Base-by-base conservation (phyloP, 116 monocot species). In the Iris pallida region DNA sequence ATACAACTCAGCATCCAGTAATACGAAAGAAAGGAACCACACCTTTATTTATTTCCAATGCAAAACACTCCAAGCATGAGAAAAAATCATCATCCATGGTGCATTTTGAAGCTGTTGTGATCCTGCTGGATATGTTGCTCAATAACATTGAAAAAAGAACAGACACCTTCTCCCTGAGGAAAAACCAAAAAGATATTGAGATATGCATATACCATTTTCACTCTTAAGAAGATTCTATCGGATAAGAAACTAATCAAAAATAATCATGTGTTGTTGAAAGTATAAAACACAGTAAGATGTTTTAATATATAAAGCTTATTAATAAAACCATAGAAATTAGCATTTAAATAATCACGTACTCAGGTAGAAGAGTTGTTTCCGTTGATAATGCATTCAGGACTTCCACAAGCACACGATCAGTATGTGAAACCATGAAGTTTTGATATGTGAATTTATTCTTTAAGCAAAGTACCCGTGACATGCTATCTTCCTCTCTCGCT, bases 151-250 rank as follows among this genome's bases (percentile, higher is more conserved):
- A 96, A 64, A 82, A 77, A 45, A 91, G 42, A 58, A 85, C 62
- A 62, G 69, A 76, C 13, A 42, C 72, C 78, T 83, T 96, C 61
- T 96, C 92, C 72, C 96, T 96, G 45, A 55, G 59, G 7, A 74
- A 65, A 60, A 42, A 61, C 11, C 59, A 78, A 45, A 64, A 54
- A 55, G 54, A 18, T n/a, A 52, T 62, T 14, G 9, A n/a, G 30
- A 57, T 18, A 62, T 30, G 30, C 30, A 30, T 30, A 30, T 30
- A 30, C 30, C 30, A 30, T 30, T 30, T 30, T 30, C 30, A 30
- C 30, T 30, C 30, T 30, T 3, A 3, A 30, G 30, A 30, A 30
- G 0, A 0, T 30, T 30, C 30, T 30, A 0, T 30, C 30, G 3
- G 30, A 30, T 0, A 30, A 30, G 30, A 30, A 30, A 30, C 3